Base-by-base conservation (phyloP, 805 yeast genomes). In the Yamadazyma ubonensis region DNA sequence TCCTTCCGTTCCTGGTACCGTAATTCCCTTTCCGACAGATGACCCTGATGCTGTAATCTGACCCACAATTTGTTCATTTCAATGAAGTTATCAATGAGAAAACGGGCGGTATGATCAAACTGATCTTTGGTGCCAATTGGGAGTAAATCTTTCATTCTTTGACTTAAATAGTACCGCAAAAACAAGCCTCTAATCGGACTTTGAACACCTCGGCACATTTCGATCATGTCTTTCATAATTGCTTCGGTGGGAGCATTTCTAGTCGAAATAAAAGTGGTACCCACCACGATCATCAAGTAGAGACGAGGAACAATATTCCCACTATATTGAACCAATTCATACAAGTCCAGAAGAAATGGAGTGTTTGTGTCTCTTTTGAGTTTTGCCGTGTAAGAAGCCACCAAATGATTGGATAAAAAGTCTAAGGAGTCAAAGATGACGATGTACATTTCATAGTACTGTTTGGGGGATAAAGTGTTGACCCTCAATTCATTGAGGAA, bases 51-150 rank as follows among this genome's bases (percentile, higher is more conserved):
- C 63, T 91, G 98, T 49, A 90, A 69, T 37, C 99, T 76, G 3
- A 93, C 98, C 99, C 99, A 93, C 33, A 93, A 71, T 61, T 93
- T 93, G 67, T 93, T 93, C 99, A 93, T 93, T 59, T 93, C 99
- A 42, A 91, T 81, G 59, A 93, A 93, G 59, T 93, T 93, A 14
- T 86, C 78, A 38, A 87, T 73, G 25, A 90, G 76, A 55, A 90
- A 91, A 42, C 81, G 79, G 29, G 88, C 83, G 2, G 90, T 79
- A 46, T 83, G 89, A 34, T 75, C 67, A 35, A 83, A 66, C 49
- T 75, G 77, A 50, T 27, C 55, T 20, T 49, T 52, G 23, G 48
- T 58, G 8, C 51, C 39, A 35, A 69, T 46, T 6, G 86, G 85
- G 42, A 83, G 60, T 46, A 76, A 63, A 54, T 79, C 81, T 44